phyloP scores from a whole-genome alignment of 805 yeast genomes.

The Jamesozyma spencerorum region DNA sequence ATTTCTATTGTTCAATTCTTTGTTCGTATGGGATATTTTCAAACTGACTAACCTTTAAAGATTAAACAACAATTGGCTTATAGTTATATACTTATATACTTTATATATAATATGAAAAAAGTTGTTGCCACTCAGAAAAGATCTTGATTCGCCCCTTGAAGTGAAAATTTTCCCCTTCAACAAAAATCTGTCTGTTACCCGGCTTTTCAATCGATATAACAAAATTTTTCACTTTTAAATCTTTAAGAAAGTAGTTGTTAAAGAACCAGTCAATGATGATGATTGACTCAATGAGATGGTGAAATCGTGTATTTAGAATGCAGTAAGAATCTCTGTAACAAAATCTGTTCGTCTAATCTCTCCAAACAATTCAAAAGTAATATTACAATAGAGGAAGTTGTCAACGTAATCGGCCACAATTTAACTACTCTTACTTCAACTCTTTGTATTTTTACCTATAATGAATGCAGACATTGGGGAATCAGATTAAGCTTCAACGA shows the following conservation, averaged over 20 bases:
- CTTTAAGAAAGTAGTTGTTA: too few species aligned
- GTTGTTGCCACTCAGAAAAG: too few species aligned
- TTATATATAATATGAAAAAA: too few species aligned
- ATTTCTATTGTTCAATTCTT: neutral
- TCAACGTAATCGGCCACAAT: neutral
- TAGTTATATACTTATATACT: too few species aligned
- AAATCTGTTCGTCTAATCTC: neutral
- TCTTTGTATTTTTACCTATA: conserved; percentile 5
- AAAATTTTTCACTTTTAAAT: too few species aligned
- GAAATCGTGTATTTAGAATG: neutral
- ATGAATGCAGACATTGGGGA: conserved; percentile 1
- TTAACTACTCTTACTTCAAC: neutral
- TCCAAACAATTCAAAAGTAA: conserved; percentile 1
- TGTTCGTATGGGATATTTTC: neutral
- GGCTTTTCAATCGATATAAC: too few species aligned
- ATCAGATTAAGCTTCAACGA: conserved; percentile 8
- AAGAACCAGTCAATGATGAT: too few species aligned
- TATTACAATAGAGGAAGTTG: neutral
- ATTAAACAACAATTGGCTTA: too few species aligned
- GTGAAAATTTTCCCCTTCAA: too few species aligned
- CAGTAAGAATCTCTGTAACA: conserved; percentile 5
- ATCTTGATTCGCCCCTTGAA: too few species aligned
- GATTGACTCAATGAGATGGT: too few species aligned
- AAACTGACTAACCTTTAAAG: neutral
- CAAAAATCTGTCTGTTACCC: too few species aligned